Evolutionary conservation across 257 asterid species (phyloP), one percentile per base, ranked within the genome.

Genomic region (Penstemon eatonii): DNA sequence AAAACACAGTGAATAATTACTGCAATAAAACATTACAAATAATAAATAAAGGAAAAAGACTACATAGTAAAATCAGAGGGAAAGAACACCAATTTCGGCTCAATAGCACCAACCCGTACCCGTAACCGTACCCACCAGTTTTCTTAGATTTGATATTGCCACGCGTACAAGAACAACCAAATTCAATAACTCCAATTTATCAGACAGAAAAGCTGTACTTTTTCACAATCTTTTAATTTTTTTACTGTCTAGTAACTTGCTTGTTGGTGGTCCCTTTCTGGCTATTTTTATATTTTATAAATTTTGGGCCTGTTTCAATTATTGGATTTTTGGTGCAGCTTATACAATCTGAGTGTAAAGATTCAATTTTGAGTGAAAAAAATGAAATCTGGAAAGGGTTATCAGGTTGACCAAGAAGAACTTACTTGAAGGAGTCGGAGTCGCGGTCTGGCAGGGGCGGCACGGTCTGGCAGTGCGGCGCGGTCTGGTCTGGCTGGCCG

Each of bases 341-440:
- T 7, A 40, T 25, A 25, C 33, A 25, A 25, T 33, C 57, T 43
- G 75, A 50, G 72, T n/a, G 56, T 65, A 59, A 69, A 67, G 45
- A 60, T 18, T 66, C 44, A 68, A 71, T 82, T 60, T 80, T 72
- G 74, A 59, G 50, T 43, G 79, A 59, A 3, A 18, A 44, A 57
- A 59, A 83, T 92, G 98, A 87, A 88, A 82, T 79, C 96, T 54
- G 96, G 87, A 36, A 92, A 86, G 78, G 78, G 79, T 71, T 89
- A 80, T 74, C 82, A 79, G 49, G 33, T 25, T 25, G 95, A 81
- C 65, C 96, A 89, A 54, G 18, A 15, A 15, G 18, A 15, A 15
- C 18, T 15, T 15, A 15, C 18, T 15, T 15, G 18, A 15, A 15
- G 18, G 18, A 15, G 18, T 15, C 18, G 18, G 18, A 15, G 18